Percentiles rank a stretch among this genome's conserved stretches.
phyloP scores from a whole-genome alignment of 2,329 filamentous ascomycete genomes.

The Alternaria sp. region DNA sequence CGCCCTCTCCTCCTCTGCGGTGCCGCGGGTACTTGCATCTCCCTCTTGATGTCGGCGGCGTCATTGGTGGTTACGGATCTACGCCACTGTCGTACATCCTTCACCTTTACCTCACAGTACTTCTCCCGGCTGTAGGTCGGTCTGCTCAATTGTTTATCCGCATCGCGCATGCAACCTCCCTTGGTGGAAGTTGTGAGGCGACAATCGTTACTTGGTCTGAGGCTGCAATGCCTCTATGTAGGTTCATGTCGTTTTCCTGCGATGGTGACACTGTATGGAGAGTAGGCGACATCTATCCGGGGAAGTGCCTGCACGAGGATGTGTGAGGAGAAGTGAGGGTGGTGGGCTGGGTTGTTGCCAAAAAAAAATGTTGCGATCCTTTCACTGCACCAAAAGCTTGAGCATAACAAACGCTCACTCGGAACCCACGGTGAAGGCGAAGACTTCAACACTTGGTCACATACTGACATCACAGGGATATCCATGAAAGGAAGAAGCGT shows the following conservation, averaged over 20 bases:
- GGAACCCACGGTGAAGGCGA: not conserved
- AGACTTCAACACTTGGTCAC: not conserved
- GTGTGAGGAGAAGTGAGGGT: too few species aligned
- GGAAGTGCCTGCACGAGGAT: too few species aligned
- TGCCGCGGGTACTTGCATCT: slow-evolving; percentile 73
- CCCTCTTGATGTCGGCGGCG: slow-evolving; percentile 75
- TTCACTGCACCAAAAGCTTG: not conserved
- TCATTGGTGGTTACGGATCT: slow-evolving; percentile 68
- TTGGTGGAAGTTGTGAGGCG: not conserved
- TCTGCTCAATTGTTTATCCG: not conserved
- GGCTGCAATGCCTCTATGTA: not conserved
- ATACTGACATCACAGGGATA: not conserved
- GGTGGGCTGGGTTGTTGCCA: too few species aligned
- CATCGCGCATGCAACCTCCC: not conserved
- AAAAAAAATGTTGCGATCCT: too few species aligned
- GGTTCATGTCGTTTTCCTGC: not conserved
- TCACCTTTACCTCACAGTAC: not conserved
- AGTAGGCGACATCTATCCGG: too few species aligned
- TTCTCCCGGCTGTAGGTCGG: not conserved
- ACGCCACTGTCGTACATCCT: not conserved
- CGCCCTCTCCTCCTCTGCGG: slow-evolving; percentile 69
- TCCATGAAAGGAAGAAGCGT: not conserved
- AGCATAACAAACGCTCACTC: not conserved
- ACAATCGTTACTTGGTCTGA: not conserved
- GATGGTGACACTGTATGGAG: too few species aligned